A percentile compares a stretch with the other conserved stretches of the same genome.
Conservation (phyloP, 139 green algal genomes). For the Edaphochlamys debaryana region DNA sequence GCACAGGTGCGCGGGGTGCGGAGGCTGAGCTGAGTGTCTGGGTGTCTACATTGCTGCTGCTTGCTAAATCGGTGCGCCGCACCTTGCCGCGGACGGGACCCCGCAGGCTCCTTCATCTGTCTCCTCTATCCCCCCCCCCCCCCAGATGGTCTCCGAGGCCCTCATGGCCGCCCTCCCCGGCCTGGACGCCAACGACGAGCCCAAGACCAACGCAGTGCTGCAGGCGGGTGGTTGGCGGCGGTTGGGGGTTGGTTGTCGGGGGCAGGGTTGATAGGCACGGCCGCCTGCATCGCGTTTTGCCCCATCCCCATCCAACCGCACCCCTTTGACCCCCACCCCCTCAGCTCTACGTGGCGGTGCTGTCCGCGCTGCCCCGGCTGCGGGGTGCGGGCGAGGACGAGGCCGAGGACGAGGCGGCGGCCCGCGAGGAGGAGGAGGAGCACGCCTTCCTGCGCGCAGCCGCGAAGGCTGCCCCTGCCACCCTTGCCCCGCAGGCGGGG, state of each 20-base stretch:
- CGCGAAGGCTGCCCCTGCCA: no score
- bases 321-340: background rate
- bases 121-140: no score
- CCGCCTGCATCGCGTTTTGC: no score
- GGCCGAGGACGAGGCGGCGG: background rate
- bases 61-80: no score
- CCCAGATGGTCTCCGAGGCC: slow-evolving; percentile 72
- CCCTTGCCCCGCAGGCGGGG: no score
- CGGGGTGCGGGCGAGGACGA: slow-evolving; percentile 28
- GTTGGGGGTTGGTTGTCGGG: no score
- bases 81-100: no score
- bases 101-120: no score
- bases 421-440: slow-evolving; percentile 3
- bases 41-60: no score
- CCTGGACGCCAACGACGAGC: slow-evolving; percentile 94
- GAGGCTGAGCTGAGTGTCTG: no score
- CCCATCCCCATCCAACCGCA: no score
- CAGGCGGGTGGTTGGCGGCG: slow-evolving; percentile 36
- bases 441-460: background rate
- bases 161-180: slow-evolving; percentile 87
- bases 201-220: slow-evolving; percentile 87
- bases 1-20: slow-evolving; percentile 7
- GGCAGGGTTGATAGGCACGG: no score
- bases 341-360: slow-evolving; percentile 64
- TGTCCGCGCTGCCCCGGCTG: slow-evolving; percentile 50